Base-by-base conservation (phyloP, 495 filamentous ascomycete species). In the Entonaema liquescens region DNA sequence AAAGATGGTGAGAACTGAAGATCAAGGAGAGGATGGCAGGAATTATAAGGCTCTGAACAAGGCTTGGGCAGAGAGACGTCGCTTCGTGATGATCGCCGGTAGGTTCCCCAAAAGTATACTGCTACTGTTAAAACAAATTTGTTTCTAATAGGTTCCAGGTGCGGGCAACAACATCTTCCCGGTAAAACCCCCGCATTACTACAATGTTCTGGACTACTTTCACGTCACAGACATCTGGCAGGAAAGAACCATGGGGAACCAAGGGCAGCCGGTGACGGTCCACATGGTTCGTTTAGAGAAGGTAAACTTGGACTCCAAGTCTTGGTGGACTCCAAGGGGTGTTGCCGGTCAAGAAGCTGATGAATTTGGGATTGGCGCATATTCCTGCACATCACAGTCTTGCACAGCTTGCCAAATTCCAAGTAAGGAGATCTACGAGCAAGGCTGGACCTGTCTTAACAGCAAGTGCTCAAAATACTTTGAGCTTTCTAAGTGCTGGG, bases 121-220 rank as follows among this genome's bases (percentile, higher is more conserved):
- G 6, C 47, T 6, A 33, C 49, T 4, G 31, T 44, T 31, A 35
- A 19, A 35, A 13, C n/a, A n/a, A n/a, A n/a, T n/a, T n/a, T n/a
- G 6, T 40, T 19, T 15, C 47, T 64, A 74, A 67, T 52, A 29
- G 1, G 23, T 70, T 75, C 52, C 67, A 87, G 91, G 89, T 0
- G 72, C 84, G 33, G 74, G 78, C 4, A 88, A 91, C 66, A 77
- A 71, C 0, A 72, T 83, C 2, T 82, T 86, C n/a, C 82, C 83
- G 0, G 82, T 84, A 7, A 78, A 82, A 19, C 77, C 91, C 3
- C 87, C 88, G 0, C 83, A 92, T 73, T 81, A 84, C 0, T 96
- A 90, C 70, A 88, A 87, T 55, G 88, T 95, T 0, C 83, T 95
- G 50, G 92, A 79, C n/a, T 90, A 83, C 73, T 96, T 94, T 74